A percentile compares a stretch with the other conserved stretches of the same genome.
phyloP scores from a whole-genome alignment of 2,329 filamentous ascomycete genomes.

The Celoporthe dispersa region DNA sequence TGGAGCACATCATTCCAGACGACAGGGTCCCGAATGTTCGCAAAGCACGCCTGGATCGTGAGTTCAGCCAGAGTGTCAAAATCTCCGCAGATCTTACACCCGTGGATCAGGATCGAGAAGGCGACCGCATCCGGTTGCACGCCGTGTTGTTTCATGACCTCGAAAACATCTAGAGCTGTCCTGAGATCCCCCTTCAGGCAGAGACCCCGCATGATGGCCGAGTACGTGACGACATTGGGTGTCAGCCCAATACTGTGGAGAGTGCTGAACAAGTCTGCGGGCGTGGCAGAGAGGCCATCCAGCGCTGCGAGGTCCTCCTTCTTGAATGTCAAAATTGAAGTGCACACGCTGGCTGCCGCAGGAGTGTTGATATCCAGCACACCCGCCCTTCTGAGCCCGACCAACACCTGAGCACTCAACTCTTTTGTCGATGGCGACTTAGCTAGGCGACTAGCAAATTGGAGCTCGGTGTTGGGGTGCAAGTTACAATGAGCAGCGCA shows the following conservation, averaged over 20 bases:
- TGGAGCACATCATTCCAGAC: conserved; percentile 59
- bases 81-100: conserved; percentile 65
- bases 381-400: conserved; percentile 39
- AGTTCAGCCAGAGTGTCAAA: conserved; percentile 58
- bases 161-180: conserved; percentile 68
- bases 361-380: conserved; percentile 51
- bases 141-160: conserved; percentile 62
- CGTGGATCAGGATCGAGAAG: conserved; percentile 71
- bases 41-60: conserved; percentile 55
- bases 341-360: conserved; percentile 59
- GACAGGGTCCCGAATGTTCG: conserved; percentile 51
- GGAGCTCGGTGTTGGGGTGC: conserved; percentile 50
- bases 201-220: conserved; percentile 72
- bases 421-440: conserved; percentile 43
- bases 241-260: conserved; percentile 65
- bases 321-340: conserved; percentile 56
- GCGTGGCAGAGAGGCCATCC: conserved; percentile 46
- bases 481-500: conserved; percentile 37
- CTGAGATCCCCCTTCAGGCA: conserved; percentile 65
- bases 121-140: conserved; percentile 68
- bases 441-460: conserved; percentile 54
- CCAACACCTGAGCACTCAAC: conserved; percentile 49
- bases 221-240: conserved; percentile 67
- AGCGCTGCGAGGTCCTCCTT: conserved; percentile 35
- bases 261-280: conserved; percentile 56